These are phyloP conservation scores for Wickerhamiella brachini DNA, from an alignment of 805 yeast genomes.

Conservation along the genomic window DNA sequence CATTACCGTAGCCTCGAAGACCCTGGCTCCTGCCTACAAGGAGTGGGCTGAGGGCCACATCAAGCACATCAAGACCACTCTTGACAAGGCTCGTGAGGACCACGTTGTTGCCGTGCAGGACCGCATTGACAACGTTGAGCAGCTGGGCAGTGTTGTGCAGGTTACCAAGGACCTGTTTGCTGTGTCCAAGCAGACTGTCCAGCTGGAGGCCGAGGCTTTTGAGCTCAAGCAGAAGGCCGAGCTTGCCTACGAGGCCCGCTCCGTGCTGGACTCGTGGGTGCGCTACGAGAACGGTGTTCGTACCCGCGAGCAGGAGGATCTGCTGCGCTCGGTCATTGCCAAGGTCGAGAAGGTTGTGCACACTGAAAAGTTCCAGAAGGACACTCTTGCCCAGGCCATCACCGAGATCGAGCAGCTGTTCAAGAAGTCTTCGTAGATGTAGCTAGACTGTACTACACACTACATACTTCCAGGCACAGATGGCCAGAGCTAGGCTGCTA, in stretches of 20 bases:
- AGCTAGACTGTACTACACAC: neutral
- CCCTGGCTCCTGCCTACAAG: slow-evolving; percentile 86
- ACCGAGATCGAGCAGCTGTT: slow-evolving; percentile 83
- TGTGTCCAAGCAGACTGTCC: slow-evolving; percentile 91
- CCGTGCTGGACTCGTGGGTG: slow-evolving; percentile 97
- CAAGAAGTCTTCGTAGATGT: slow-evolving; percentile 9
- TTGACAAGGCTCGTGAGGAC: slow-evolving; percentile 76
- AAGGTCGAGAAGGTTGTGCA: slow-evolving; percentile 76
- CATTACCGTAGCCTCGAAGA: slow-evolving; percentile 62
- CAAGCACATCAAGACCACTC: slow-evolving; percentile 62
- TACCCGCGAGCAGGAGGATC: slow-evolving; percentile 88
- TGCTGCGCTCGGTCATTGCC: slow-evolving; percentile 71
- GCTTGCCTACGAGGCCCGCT: slow-evolving; percentile 79
- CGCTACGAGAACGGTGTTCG: slow-evolving; percentile 95
- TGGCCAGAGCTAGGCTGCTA: too few species aligned
- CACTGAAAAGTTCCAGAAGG: slow-evolving; percentile 88
- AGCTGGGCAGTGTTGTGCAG: slow-evolving; percentile 80
- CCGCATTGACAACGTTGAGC: slow-evolving; percentile 78
- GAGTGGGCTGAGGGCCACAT: slow-evolving; percentile 85
- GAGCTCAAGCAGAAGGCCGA: slow-evolving; percentile 85
- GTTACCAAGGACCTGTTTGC: slow-evolving; percentile 87
- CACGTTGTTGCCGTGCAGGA: slow-evolving; percentile 88
- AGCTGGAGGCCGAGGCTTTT: slow-evolving; percentile 86
- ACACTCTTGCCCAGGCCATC: slow-evolving; percentile 78
- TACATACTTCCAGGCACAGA: too few species aligned